A percentile compares a stretch with the other conserved stretches of the same genome.
These are phyloP conservation scores for Suillus clintonianus DNA, from an alignment of 768 basidiomycete species.

Conservation along the genomic window DNA sequence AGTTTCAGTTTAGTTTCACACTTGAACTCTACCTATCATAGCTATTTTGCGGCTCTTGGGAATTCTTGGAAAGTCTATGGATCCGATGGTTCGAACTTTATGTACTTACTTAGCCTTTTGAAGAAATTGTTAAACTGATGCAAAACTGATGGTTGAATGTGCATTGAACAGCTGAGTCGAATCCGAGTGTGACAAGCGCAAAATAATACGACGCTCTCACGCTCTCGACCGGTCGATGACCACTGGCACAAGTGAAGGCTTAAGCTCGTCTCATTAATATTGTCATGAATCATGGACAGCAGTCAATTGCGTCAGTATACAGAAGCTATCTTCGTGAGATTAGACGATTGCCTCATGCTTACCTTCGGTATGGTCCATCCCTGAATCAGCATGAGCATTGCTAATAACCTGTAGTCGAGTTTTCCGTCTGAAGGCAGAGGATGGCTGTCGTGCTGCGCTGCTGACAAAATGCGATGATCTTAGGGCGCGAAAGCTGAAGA, in stretches of 20 bases:
- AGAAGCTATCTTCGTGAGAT: conserved; percentile 43
- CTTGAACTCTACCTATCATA: too few species aligned
- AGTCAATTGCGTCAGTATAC: conserved; percentile 34
- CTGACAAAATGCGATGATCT: conserved; percentile 32
- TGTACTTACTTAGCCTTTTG: too few species aligned
- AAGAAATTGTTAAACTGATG: too few species aligned
- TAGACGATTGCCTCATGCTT: conserved; percentile 43
- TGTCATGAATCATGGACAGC: conserved; percentile 4
- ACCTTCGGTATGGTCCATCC: conserved; percentile 43
- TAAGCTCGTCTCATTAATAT: too few species aligned
- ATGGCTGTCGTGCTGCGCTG: conserved; percentile 57
- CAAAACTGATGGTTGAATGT: too few species aligned
- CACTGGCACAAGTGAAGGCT: too few species aligned
- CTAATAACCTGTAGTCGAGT: conserved; percentile 49
- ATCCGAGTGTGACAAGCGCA: too few species aligned
- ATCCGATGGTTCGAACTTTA: too few species aligned
- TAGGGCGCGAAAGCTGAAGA: conserved; percentile 44
- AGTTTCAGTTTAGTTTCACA: too few species aligned
- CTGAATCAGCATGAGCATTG: not conserved
- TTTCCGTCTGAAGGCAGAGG: conserved; percentile 58
- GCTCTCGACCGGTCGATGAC: too few species aligned
- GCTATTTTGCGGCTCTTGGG: not conserved
- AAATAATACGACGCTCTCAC: too few species aligned
- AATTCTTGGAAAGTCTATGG: not conserved
- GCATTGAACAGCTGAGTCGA: too few species aligned